A percentile compares a stretch with the other conserved stretches of the same genome.
These are phyloP conservation scores for Aristolochia contorta DNA, from an alignment of 164 flowering plant genomes.

Conservation along the genomic window DNA sequence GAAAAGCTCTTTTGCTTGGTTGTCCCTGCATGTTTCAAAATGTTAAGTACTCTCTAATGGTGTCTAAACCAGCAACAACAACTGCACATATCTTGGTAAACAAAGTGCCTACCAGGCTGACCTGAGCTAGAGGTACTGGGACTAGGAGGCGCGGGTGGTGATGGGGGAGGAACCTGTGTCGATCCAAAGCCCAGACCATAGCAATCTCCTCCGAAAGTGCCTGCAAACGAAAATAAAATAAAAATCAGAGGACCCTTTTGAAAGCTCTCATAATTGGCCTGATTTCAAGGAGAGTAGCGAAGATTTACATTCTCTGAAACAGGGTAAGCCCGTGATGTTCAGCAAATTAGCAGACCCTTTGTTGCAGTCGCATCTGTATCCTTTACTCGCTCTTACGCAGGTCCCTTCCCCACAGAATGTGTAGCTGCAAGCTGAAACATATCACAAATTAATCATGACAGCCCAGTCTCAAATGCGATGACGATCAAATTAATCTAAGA, in stretches of 20 bases:
- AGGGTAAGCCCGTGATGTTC: not conserved
- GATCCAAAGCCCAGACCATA: not conserved
- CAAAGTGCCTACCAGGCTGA: too few species aligned
- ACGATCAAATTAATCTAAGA: too few species aligned
- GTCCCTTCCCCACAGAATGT: slow-evolving; percentile 1
- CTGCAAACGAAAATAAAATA: not conserved
- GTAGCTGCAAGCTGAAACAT: slow-evolving; percentile 1
- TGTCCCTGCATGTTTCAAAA: too few species aligned
- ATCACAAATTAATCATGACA: not conserved
- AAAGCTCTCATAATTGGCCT: too few species aligned
- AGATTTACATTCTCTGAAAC: slow-evolving; percentile 1
- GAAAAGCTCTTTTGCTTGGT: too few species aligned
- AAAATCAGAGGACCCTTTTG: too few species aligned
- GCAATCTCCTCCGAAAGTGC: not conserved
- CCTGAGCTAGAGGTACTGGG: too few species aligned
- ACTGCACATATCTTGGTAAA: too few species aligned
- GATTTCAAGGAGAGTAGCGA: too few species aligned
- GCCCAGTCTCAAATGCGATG: too few species aligned
- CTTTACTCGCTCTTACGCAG: not conserved
- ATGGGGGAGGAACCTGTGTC: not conserved
- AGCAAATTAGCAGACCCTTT: not conserved
- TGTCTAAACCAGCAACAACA: too few species aligned
- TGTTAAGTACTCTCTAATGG: not conserved
- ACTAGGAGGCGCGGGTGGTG: not conserved
- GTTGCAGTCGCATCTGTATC: not conserved